A percentile compares a stretch with the other conserved stretches of the same genome.
Conservation (phyloP, 2,329 filamentous ascomycete species). For the Microsporum canis region DNA sequence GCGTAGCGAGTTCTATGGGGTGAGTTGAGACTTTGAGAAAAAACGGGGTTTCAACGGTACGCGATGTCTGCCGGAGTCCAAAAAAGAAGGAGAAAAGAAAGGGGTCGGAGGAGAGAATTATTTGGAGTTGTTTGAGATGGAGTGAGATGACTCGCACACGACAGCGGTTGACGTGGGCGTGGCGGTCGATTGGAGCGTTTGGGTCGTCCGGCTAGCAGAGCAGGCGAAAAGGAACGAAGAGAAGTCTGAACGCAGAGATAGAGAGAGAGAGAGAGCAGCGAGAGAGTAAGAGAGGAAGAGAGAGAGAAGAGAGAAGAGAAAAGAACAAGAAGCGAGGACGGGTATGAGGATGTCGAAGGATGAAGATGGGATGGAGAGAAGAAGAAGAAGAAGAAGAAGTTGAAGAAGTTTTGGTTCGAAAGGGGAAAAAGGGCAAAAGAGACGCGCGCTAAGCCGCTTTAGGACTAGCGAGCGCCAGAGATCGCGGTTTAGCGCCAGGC, state of each 20-base stretch:
- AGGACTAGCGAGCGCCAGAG: not conserved
- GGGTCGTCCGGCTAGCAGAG: conserved; percentile 3
- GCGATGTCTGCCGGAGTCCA: not conserved
- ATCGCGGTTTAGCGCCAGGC: not conserved
- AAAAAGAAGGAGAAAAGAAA: not conserved
- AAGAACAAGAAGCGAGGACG: conserved; percentile 13
- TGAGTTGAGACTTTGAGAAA: not conserved
- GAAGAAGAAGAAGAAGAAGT: conserved; percentile 17
- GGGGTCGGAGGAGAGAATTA: not conserved
- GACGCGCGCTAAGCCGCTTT: conserved; percentile 4
- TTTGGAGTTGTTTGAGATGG: not conserved
- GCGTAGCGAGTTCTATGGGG: not conserved
- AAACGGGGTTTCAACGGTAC: not conserved
- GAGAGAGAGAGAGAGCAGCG: conserved; percentile 5
- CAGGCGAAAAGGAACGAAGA: conserved; percentile 5
- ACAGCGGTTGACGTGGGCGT: conserved; percentile 8
- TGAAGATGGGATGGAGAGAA: conserved; percentile 13
- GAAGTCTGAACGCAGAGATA: conserved; percentile 4
- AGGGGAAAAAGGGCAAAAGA: conserved; percentile 5
- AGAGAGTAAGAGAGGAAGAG: conserved; percentile 8
- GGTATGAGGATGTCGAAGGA: conserved; percentile 8
- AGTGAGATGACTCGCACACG: conserved; percentile 17
- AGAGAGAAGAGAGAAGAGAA: conserved; percentile 11
- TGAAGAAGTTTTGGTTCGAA: not conserved
- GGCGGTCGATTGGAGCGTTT: not conserved